These are phyloP conservation scores for Nicotiana otophora DNA, from an alignment of 257 asterid genomes.

Conservation along the genomic window DNA sequence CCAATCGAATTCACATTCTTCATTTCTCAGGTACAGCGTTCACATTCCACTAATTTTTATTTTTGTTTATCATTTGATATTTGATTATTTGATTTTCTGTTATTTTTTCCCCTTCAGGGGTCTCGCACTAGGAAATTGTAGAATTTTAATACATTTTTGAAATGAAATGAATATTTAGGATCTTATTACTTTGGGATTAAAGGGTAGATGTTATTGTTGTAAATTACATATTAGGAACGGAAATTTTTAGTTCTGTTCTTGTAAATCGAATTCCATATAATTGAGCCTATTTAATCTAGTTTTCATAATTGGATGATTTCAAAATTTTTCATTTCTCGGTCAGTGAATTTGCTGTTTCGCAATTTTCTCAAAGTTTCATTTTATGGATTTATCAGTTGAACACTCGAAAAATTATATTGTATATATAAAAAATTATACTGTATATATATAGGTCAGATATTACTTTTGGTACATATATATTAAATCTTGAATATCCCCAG, in stretches of 20 bases:
- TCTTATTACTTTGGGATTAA: slow-evolving; percentile 1
- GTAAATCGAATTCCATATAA: background rate
- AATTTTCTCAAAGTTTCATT: background rate
- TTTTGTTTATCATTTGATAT: background rate
- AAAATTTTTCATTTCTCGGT: background rate
- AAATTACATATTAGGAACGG: background rate
- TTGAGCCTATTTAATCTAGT: background rate
- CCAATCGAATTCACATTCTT: background rate
- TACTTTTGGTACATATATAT: no score
- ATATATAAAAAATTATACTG: no score
- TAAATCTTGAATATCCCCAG: no score
- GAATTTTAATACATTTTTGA: no score
- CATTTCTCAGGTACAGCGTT: background rate
- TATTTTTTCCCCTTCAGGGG: no score
- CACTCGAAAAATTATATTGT: no score
- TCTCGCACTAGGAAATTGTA: no score
- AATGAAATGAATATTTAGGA: background rate
- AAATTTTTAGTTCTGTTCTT: background rate
- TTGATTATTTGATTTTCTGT: background rate
- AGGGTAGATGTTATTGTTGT: background rate
- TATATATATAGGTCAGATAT: no score
- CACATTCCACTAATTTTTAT: background rate
- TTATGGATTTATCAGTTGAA: background rate
- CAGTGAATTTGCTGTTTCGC: background rate
- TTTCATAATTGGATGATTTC: background rate